Conservation (phyloP, 257 asterid species). For the Ehretia macrophylla region DNA sequence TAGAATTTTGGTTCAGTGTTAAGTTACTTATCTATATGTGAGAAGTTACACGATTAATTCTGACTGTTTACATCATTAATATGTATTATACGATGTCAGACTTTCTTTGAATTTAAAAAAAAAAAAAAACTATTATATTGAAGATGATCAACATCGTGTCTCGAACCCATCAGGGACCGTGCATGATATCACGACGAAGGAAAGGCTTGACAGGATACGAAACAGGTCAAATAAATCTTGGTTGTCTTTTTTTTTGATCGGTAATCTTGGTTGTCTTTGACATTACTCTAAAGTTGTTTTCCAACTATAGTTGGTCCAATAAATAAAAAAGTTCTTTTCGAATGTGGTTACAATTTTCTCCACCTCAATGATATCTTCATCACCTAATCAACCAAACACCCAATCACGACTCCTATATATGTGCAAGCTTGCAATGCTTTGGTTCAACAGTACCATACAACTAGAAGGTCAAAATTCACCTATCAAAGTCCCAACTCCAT, state of each 20-base stretch:
- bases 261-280: conserved; percentile 15
- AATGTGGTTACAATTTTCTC: conserved; percentile 10
- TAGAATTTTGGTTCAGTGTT: no score
- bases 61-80: no score
- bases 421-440: background rate
- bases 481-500: no score
- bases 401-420: conserved; percentile 13
- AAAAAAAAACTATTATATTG: no score
- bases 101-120: no score
- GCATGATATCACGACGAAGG: conserved; percentile 26
- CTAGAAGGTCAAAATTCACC: background rate
- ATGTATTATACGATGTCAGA: no score
- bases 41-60: no score
- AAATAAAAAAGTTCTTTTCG: conserved; percentile 12
- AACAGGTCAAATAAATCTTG: conserved; percentile 4
- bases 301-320: conserved; percentile 22
- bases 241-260: no score
- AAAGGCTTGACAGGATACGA: conserved; percentile 22
- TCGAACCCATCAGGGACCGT: background rate
- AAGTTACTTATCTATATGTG: no score
- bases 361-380: conserved; percentile 5
- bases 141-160: conserved; percentile 13
- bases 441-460: conserved; percentile 5
- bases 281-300: conserved; percentile 35
- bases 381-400: conserved; percentile 22